Conservation (phyloP, 176 grass and related monocot species). For the Avena eriantha region DNA sequence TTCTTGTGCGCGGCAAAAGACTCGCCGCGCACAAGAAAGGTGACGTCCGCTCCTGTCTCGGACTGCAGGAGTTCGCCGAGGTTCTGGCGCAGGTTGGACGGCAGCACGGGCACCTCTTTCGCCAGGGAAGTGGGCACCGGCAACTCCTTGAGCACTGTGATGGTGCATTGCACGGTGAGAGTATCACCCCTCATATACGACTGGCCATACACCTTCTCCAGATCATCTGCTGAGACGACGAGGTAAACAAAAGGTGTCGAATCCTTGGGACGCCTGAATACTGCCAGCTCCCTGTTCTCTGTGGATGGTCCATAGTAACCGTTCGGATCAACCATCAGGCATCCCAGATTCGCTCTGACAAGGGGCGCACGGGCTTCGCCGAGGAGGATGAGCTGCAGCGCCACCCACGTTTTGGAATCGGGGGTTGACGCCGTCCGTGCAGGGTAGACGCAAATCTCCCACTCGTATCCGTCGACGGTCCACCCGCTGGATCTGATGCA, state of each 20-base stretch:
- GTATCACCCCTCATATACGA: background rate
- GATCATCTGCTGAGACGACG: background rate
- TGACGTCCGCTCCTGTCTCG: background rate
- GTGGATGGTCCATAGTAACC: background rate
- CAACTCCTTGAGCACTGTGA: background rate
- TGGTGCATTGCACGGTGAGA: background rate
- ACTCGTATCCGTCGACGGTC: background rate
- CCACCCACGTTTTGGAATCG: background rate
- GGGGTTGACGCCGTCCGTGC: too few relatives aligned
- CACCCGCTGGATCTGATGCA: background rate
- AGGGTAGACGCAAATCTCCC: background rate
- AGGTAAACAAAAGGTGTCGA: background rate
- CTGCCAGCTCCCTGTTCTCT: too few relatives aligned
- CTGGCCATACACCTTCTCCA: background rate
- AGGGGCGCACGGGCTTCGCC: background rate
- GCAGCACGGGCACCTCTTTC: background rate
- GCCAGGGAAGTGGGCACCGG: background rate
- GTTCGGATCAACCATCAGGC: background rate
- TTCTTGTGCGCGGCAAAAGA: background rate
- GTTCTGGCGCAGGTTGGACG: background rate
- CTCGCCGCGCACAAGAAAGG: background rate
- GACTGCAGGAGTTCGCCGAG: background rate
- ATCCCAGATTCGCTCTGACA: background rate
- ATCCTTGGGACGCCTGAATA: background rate
- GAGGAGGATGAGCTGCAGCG: background rate